phyloP scores from a whole-genome alignment of 306 rosid species.

The Vicia sativa region DNA sequence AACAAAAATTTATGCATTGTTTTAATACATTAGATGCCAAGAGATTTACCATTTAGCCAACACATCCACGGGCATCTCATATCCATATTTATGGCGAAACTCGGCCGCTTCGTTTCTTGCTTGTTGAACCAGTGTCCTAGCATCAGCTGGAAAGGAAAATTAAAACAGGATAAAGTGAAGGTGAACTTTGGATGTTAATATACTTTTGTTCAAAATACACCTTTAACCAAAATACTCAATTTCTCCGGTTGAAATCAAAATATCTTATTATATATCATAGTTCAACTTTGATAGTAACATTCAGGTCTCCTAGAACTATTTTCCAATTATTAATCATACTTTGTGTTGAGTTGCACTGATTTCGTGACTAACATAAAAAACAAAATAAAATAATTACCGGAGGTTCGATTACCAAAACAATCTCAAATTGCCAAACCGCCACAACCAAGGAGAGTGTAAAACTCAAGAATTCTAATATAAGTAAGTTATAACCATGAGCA shows the following conservation, averaged over 20 bases:
- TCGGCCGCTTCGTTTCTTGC: slow-evolving; percentile 99
- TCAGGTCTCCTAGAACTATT: not conserved
- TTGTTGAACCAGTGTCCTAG: slow-evolving; percentile 92
- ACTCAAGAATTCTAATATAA: slow-evolving; percentile 18
- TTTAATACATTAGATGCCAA: slow-evolving; percentile 2
- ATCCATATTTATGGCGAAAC: slow-evolving; percentile 89
- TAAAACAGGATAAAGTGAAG: slow-evolving; percentile 33
- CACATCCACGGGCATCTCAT: slow-evolving; percentile 94
- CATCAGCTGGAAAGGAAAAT: slow-evolving; percentile 76
- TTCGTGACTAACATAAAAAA: not conserved
- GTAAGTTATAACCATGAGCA: no score
- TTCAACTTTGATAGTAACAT: slow-evolving; percentile 19
- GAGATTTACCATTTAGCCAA: slow-evolving; percentile 75
- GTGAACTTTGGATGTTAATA: slow-evolving; percentile 18
- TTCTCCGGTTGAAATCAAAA: slow-evolving; percentile 17
- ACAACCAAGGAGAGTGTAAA: not conserved
- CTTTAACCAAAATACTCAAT: not conserved
- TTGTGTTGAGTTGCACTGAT: not conserved
- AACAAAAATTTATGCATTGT: slow-evolving; percentile 8
- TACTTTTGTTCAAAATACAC: slow-evolving; percentile 10
- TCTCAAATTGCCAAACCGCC: slow-evolving; percentile 1
- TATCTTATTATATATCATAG: slow-evolving; percentile 13
- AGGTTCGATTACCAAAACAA: slow-evolving; percentile 15
- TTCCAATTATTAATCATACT: slow-evolving; percentile 2
- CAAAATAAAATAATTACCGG: not conserved